Evolutionary conservation across 192 early-diverging fungal genomes (phyloP), one percentile per base, ranked within the genome.

Genomic region (Podila epicladia): DNA sequence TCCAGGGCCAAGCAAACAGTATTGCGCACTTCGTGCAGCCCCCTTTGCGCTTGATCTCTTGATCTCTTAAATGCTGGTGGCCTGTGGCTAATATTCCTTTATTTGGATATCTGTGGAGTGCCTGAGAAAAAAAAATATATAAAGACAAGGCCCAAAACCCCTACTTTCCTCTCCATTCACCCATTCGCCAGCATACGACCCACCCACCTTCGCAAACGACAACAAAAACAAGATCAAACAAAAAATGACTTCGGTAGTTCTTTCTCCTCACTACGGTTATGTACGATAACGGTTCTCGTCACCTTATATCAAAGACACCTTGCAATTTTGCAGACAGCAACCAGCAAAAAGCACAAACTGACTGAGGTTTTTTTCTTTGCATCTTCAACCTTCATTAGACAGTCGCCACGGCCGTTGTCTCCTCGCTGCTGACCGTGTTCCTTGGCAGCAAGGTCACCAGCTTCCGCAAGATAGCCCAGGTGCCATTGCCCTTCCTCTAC

Each of bases 401-500:
- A 26, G 9, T 88, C 32, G 58, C 58, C 2, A 65, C 65, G 2
- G 83, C 83, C 17, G n/a, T 82, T 15, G 64, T 65, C 15, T 84
- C 84, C 0, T 69, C 55, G 5, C 0, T 87, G 4, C 49, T 86
- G n/a, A 64, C 65, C 12, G 66, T 57, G 51, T 89, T 83, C 58
- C 82, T 93, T 11, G 88, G 86, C 12, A 26, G 71, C 6, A 73
- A 83, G 41, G 91, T 91, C 28, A 83, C 86, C 32, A 17, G 7
- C 4, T 80, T 82, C 48, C 87, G 94, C 37, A 90, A 84, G 29
- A 82, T 75, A 50, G 91, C 94, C 35, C 59, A 79, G 2, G 89
- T 94, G 22, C 89, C 89, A 15, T 91, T 92, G 74, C 94, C 94
- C 20, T 88, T 87, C 87, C 84, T 84, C 20, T 92, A 94, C 63